Conservation (phyloP, 305 asterid species). For the Withania somnifera region DNA sequence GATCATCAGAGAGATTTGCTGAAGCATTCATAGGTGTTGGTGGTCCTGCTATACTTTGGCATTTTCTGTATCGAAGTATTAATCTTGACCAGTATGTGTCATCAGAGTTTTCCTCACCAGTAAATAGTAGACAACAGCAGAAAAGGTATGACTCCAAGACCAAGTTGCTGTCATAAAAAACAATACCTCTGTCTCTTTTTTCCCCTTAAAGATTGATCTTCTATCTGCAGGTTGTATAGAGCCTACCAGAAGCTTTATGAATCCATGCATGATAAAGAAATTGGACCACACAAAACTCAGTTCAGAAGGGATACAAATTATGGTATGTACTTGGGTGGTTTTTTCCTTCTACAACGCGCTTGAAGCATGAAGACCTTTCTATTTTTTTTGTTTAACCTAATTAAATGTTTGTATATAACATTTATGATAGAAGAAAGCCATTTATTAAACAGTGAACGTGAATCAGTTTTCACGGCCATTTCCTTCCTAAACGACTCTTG, state of each 20-base stretch:
- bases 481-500: background rate
- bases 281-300: conserved; percentile 90
- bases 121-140: conserved; percentile 63
- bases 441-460: background rate
- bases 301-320: conserved; percentile 90
- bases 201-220: background rate
- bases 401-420: background rate
- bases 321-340: conserved; percentile 35
- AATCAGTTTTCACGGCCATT: background rate
- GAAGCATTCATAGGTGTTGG: conserved; percentile 51
- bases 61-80: conserved; percentile 81
- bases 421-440: background rate
- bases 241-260: conserved; percentile 72
- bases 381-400: background rate
- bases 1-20: conserved; percentile 31
- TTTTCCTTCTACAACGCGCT: background rate
- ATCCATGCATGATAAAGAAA: conserved; percentile 81
- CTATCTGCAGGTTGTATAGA: conserved; percentile 56
- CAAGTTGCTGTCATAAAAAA: conserved; percentile 6
- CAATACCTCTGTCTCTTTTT: background rate
- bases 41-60: conserved; percentile 99
- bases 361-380: background rate
- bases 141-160: conserved; percentile 44
- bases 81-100: conserved; percentile 84
- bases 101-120: conserved; percentile 83